Percentiles rank a stretch among this genome's conserved stretches.
These are phyloP conservation scores for Cenococcum geophilum DNA, from an alignment of 495 filamentous ascomycete species.

Conservation along the genomic window DNA sequence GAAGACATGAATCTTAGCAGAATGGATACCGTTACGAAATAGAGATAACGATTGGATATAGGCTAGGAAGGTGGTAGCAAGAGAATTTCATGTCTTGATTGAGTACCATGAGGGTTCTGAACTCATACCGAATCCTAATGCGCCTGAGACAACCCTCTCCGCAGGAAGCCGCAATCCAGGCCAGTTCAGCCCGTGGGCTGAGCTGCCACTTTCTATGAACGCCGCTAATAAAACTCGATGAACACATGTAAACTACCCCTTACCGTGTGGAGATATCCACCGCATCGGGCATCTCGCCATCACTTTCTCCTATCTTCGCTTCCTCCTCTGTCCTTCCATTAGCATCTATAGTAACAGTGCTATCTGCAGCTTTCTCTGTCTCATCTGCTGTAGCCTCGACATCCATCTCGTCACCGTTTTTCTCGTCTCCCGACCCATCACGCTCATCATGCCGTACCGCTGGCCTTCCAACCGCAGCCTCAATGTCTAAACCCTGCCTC, in stretches of 20 bases:
- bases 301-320: constrained; percentile 11
- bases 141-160: neutral
- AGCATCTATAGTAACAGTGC: neutral
- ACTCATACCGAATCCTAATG: neutral
- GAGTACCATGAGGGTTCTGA: too few relatives aligned
- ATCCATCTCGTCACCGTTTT: constrained; percentile 7
- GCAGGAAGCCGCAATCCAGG: neutral
- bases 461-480: constrained; percentile 38
- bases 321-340: neutral
- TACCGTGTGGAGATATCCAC: neutral
- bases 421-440: neutral
- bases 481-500: constrained; percentile 35
- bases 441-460: constrained; percentile 18
- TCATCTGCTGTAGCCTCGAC: neutral
- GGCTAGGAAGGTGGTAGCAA: too few relatives aligned
- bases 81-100: too few relatives aligned
- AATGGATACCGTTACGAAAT: too few relatives aligned
- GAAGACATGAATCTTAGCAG: too few relatives aligned
- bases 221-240: neutral
- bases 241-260: neutral
- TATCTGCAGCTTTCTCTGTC: neutral
- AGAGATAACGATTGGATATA: too few relatives aligned
- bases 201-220: neutral
- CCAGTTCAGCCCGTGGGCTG: too few relatives aligned
- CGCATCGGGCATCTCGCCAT: constrained; percentile 2